Evolutionary conservation across 192 early-diverging fungal species (phyloP), one percentile per base, ranked within the genome.

Genomic region (Entomortierella beljakovae): DNA sequence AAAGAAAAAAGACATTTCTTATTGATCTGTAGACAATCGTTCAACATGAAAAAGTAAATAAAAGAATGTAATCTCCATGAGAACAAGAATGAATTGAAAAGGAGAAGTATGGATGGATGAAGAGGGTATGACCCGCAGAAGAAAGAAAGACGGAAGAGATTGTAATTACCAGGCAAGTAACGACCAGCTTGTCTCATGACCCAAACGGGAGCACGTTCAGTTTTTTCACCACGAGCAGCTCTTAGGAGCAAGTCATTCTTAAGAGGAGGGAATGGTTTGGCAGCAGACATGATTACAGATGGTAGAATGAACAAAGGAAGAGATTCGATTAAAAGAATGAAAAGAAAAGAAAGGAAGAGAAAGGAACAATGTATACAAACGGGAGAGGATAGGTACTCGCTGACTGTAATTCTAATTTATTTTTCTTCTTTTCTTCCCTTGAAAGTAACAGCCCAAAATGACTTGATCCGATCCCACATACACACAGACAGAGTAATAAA

Each of bases 111-210:
- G n/a, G n/a, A n/a, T n/a, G n/a, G n/a, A n/a, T n/a, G n/a, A n/a
- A n/a, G n/a, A n/a, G n/a, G n/a, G n/a, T n/a, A n/a, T n/a, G n/a
- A n/a, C n/a, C n/a, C n/a, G n/a, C n/a, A n/a, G 25, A 10, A 18
- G 22, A n/a, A 43, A 6, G 57, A 22, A 40, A 42, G 20, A 4
- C 4, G 26, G 33, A 25, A 29, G 6, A 63, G 33, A 63, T 18
- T 32, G 6, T 3, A 10, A 49, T 63, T 87, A 94, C 93, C 93
- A 56, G 98, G 96, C 79, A 99, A 85, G 66, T 98, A 98, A 20
- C 98, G 89, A 15, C 98, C 98, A 10, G 98, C 98, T 83, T 99
- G 98, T 49, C 98, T 88, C 97, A 98, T 98, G 81, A 97, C 94
- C 98, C 98, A 99, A n/a, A 98, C 93, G 18, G 93, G 93, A 11